Percentiles rank a stretch among this genome's conserved stretches.
Evolutionary conservation across 1,284 basidiomycete species (phyloP).

Genomic region (Apiotrichum porosum): DNA sequence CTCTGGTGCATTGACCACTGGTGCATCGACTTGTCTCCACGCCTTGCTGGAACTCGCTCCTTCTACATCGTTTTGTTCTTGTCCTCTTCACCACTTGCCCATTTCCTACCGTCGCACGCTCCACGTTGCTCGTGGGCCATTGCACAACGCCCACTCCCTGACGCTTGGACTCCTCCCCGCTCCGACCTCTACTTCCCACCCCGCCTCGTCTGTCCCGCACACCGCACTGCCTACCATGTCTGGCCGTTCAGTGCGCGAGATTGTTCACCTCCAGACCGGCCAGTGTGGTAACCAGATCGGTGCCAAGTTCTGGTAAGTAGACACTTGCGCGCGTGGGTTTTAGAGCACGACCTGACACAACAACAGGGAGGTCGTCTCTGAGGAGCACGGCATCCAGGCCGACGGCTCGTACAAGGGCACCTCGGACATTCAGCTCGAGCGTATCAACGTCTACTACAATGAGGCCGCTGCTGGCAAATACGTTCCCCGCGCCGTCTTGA

Average conservation of each 20-base stretch:
- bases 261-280: conserved; percentile 94
- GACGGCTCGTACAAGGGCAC: conserved; percentile 89
- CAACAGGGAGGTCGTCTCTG: conserved; percentile 61
- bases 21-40: neutral
- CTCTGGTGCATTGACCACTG: neutral
- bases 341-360: conserved; percentile 8
- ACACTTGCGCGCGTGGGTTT: neutral
- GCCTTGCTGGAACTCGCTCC: neutral
- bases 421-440: conserved; percentile 93
- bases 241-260: conserved; percentile 69
- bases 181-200: neutral
- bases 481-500: conserved; percentile 89
- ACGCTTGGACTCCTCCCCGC: neutral
- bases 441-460: conserved; percentile 95
- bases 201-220: neutral
- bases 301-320: conserved; percentile 97
- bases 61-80: conserved; percentile 1
- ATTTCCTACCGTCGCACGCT: neutral
- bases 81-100: neutral
- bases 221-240: neutral
- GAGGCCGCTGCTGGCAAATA: conserved; percentile 85
- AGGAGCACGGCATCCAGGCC: conserved; percentile 92
- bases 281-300: conserved; percentile 98
- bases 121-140: neutral
- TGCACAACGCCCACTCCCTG: neutral